These are phyloP conservation scores for Neonectria magnoliae DNA, from an alignment of 2,329 filamentous ascomycete species.

Conservation along the genomic window DNA sequence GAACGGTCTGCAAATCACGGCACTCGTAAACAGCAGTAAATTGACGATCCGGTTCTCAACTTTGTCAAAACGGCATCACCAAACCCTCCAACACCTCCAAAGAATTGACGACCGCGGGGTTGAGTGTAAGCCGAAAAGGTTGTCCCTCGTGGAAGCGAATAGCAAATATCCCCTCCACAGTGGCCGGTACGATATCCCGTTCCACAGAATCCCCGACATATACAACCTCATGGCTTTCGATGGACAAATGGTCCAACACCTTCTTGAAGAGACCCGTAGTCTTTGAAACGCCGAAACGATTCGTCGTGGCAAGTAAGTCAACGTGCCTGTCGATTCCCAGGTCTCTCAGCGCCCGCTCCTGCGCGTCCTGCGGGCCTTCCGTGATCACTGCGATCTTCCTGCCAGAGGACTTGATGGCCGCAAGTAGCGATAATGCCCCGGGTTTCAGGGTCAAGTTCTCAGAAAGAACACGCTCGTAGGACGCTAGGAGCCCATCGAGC, in stretches of 20 bases:
- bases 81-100: conserved; percentile 24
- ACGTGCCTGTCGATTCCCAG: conserved; percentile 39
- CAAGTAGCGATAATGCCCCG: conserved; percentile 49
- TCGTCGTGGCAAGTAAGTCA: conserved; percentile 47
- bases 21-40: too few relatives aligned
- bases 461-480: conserved; percentile 46
- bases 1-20: neutral
- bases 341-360: conserved; percentile 51
- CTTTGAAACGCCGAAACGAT: conserved; percentile 43
- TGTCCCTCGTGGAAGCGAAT: conserved; percentile 40
- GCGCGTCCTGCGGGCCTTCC: conserved; percentile 58
- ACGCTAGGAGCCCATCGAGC: conserved; percentile 34
- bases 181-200: conserved; percentile 44
- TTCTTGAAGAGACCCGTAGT: conserved; percentile 40
- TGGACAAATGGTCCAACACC: conserved; percentile 41
- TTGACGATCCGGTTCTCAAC: neutral
- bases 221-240: conserved; percentile 39
- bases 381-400: conserved; percentile 57
- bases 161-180: conserved; percentile 39
- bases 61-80: neutral
- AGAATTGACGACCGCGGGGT: conserved; percentile 28
- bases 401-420: conserved; percentile 44
- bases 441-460: conserved; percentile 47
- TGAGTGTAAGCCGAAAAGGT: conserved; percentile 8
- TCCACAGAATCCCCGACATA: conserved; percentile 45